Conservation (phyloP, 768 basidiomycete genomes). For the Termitomyces sp. region DNA sequence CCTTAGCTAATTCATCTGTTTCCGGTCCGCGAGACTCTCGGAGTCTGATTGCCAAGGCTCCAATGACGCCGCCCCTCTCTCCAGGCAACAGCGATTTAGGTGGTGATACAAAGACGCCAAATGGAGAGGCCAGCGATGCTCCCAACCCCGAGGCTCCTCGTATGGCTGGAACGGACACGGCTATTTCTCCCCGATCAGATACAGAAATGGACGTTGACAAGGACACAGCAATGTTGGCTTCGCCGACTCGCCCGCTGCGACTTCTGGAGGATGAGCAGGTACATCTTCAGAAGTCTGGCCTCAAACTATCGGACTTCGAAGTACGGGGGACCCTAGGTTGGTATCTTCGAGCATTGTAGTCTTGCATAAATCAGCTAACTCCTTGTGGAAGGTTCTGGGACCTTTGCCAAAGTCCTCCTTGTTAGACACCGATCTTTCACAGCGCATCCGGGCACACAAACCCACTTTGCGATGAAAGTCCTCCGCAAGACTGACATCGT, state of each 20-base stretch:
- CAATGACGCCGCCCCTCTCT: conserved; percentile 68
- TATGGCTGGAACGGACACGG: neutral
- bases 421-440: conserved; percentile 66
- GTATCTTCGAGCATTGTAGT: conserved; percentile 16
- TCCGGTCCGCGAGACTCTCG: conserved; percentile 28
- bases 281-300: conserved; percentile 53
- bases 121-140: conserved; percentile 28
- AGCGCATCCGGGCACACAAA: conserved; percentile 43
- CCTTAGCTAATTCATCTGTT: conserved; percentile 18
- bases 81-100: conserved; percentile 45
- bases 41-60: conserved; percentile 47
- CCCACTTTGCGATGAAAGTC: conserved; percentile 85
- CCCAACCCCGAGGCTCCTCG: neutral
- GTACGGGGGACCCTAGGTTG: conserved; percentile 73
- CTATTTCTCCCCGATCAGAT: conserved; percentile 9
- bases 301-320: conserved; percentile 75
- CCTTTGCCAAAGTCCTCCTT: conserved; percentile 90
- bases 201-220: conserved; percentile 23
- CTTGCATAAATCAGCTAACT: conserved; percentile 1
- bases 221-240: conserved; percentile 8
- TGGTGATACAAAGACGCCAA: conserved; percentile 31
- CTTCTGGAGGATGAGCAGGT: conserved; percentile 68
- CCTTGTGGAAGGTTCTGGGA: conserved; percentile 73
- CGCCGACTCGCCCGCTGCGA: conserved; percentile 41
- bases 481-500: conserved; percentile 84